phyloP scores from a whole-genome alignment of 2,329 filamentous ascomycete genomes.

The Celoporthe dispersa region DNA sequence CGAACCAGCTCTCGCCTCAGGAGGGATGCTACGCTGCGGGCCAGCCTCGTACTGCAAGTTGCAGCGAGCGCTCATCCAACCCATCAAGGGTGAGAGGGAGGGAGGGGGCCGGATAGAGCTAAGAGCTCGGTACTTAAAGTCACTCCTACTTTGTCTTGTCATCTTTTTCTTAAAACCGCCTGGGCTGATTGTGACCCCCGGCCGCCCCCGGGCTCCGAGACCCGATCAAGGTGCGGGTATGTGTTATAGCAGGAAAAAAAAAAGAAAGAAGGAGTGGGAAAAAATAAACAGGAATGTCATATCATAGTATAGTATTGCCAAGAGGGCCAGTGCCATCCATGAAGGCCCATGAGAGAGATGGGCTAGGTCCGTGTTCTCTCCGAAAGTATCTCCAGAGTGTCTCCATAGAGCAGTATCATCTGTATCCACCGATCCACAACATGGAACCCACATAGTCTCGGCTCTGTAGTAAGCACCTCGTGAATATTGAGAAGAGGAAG shows the following conservation, averaged over 20 bases:
- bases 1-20: constrained; percentile 17
- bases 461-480: not conserved
- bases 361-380: constrained; percentile 1
- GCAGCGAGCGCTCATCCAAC: not conserved
- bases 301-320: not conserved
- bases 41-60: constrained; percentile 1
- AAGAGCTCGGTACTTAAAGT: not conserved
- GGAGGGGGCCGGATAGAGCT: not conserved
- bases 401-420: not conserved
- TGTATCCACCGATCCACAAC: not conserved
- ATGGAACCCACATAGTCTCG: not conserved
- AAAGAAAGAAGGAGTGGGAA: too few species aligned
- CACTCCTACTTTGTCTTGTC: not conserved
- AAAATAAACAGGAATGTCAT: too few species aligned
- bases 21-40: constrained; percentile 16
- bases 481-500: too few species aligned
- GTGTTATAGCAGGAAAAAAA: not conserved
- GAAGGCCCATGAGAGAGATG: not conserved
- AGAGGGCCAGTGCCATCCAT: constrained; percentile 8
- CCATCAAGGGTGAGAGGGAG: too few species aligned
- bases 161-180: not conserved
- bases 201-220: not conserved
- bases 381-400: not conserved
- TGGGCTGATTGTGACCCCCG: not conserved
- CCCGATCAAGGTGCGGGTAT: not conserved